A percentile compares a stretch with the other conserved stretches of the same genome.
Evolutionary conservation across 176 grass and related monocot species (phyloP).

Genomic region (Carex cristatella): DNA sequence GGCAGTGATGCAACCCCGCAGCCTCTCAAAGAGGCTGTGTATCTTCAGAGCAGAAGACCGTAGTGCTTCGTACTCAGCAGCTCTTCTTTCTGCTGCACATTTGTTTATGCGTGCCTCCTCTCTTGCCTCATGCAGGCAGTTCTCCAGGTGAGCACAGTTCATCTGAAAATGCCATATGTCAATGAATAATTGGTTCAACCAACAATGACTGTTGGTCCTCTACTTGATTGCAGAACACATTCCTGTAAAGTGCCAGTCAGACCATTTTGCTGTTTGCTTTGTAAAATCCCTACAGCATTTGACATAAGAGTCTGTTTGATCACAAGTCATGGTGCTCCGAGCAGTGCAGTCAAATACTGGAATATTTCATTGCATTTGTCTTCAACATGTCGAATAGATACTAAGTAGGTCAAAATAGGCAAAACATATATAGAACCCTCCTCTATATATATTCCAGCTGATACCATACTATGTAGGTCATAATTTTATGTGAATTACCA

Average conservation of each 20-base stretch:
- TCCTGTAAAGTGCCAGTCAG: not conserved
- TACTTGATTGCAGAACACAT: not conserved
- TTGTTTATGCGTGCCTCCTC: slow-evolving; percentile 86
- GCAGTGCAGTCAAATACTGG: not conserved
- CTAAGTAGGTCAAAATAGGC: not conserved
- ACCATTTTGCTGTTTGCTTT: not conserved
- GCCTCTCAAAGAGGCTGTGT: slow-evolving; percentile 77
- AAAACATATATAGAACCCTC: not conserved
- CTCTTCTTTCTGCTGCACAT: slow-evolving; percentile 97
- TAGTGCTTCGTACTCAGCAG: slow-evolving; percentile 74
- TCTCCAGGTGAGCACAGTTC: slow-evolving; percentile 93
- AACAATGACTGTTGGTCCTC: not conserved
- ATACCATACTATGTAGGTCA: not conserved
- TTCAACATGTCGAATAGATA: not conserved
- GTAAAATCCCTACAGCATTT: not conserved
- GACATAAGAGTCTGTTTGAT: not conserved
- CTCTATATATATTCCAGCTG: not conserved
- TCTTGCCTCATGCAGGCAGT: slow-evolving; percentile 87
- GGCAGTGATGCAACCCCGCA: slow-evolving; percentile 57
- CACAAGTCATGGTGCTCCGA: not conserved
- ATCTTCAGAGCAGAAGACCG: slow-evolving; percentile 70
- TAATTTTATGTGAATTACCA: not conserved
- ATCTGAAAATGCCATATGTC: slow-evolving; percentile 38
- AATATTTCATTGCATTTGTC: not conserved
- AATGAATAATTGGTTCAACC: not conserved